Evolutionary conservation across 192 early-diverging fungal genomes (phyloP), one percentile per base, ranked within the genome.

Genomic region (Linnemannia elongata): DNA sequence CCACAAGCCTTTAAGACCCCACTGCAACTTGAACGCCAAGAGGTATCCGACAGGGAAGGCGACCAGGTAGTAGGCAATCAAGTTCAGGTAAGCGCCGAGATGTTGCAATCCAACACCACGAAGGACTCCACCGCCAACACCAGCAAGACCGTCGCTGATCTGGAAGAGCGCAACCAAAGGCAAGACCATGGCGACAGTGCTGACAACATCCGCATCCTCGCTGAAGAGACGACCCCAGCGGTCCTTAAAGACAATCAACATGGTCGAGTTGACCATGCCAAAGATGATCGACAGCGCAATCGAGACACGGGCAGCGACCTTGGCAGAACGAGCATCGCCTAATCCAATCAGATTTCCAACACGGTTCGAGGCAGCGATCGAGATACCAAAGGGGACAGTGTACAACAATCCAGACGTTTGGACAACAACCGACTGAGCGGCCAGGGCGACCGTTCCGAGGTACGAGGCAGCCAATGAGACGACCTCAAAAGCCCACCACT

Each of bases 81-180:
- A 68, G 79, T 93, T 93, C 71, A 94, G 68, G 36, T 83, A 79
- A 20, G 93, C 93, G 9, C 89, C 96, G 74, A 94, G 76, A 18
- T 95, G 91, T 74, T 95, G 96, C 9, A 93, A 88, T 30, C 96
- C 97, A n/a, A 93, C 92, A 42, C 97, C 97, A 49, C 96, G 91
- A 24, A 97, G 82, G 4, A 94, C 91, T 44, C 94, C 96, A 20
- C 93, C 93, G 9, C 92, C 89, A 36, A 95, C 91, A 63, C 89
- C 92, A 9, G 92, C 90, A 1, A 92, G 81, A 10, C 92, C 91
- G 85, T 96, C 95, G 6, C 93, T 92, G 17, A 93, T 93, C 92
- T 97, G 96, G 88, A 94, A 96, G 41, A 94, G 36, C 0, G 96
- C 96, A 36, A 91, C 94, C n/a, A 96, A 81, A 0, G 97, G 97